Conservation (phyloP, 768 basidiomycete species). For the Xanthoconium purpureum region DNA sequence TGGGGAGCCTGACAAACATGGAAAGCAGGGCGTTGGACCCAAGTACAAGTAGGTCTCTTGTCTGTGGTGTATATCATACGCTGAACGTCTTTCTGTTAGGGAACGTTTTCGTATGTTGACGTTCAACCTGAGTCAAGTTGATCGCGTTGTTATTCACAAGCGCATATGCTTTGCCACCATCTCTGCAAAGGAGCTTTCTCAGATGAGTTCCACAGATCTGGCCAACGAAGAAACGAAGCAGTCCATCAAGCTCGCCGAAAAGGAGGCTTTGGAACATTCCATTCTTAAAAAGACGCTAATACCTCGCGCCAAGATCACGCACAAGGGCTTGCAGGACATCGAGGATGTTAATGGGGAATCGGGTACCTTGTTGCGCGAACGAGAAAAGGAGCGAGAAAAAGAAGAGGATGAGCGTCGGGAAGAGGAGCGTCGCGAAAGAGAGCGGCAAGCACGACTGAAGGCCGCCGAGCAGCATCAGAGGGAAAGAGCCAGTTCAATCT, state of each 20-base stretch:
- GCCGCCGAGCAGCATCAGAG: conserved; percentile 41
- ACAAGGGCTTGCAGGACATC: conserved; percentile 90
- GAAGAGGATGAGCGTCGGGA: conserved; percentile 64
- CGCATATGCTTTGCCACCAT: conserved; percentile 70
- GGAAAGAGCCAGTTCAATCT: conserved; percentile 49
- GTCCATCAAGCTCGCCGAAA: conserved; percentile 76
- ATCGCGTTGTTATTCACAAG: conserved; percentile 75
- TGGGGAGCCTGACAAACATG: conserved; percentile 71
- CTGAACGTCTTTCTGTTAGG: conserved; percentile 39
- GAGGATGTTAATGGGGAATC: conserved; percentile 69
- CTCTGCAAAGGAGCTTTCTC: conserved; percentile 67
- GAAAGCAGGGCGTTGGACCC: conserved; percentile 56
- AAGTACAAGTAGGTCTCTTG: conserved; percentile 73
- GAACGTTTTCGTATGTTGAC: conserved; percentile 88
- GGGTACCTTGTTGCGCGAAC: conserved; percentile 32
- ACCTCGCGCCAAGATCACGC: conserved; percentile 80
- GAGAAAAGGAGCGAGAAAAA: conserved; percentile 57
- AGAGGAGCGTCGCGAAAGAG: conserved; percentile 62
- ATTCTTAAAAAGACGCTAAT: conserved; percentile 70
- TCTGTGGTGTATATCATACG: background rate
- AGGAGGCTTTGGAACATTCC: conserved; percentile 81
- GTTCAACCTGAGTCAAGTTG: conserved; percentile 83
- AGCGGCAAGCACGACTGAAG: conserved; percentile 61
- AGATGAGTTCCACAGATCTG: conserved; percentile 86
- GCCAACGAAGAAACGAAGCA: conserved; percentile 84